Base-by-base conservation (phyloP, 805 yeast genomes). In the Spathaspora girioi region DNA sequence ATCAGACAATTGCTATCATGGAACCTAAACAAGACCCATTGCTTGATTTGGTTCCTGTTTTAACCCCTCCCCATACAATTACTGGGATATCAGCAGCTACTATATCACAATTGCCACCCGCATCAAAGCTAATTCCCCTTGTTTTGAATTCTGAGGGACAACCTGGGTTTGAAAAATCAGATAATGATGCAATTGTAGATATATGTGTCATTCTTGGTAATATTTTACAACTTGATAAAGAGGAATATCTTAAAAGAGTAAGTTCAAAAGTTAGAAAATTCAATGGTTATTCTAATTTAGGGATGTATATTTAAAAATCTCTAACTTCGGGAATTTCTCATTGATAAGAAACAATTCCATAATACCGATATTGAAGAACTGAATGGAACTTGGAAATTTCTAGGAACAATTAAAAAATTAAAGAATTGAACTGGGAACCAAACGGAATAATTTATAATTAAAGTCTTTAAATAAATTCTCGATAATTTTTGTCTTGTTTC, bases 301-400 rank as follows among this genome's bases (percentile, higher is more conserved):
- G 68, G n/a, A 65, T 66, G 68, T 63, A 66, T 52, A 59, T 67
- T 52, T 47, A 23, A 6, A 23, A 23, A 50, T 35, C 31, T 48
- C 46, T 50, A 59, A 45, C 56, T 54, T 10, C 49, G 59, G 6
- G 75, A 68, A 54, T 89, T 89, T 60, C 88, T 76, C 79, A 89
- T 82, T 0, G 96, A 90, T 47, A 93, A 71, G 70, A 87, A 92
- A 49, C 97, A 91, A 64, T 94, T 93, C 98, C 99, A 93, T 38
- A 93, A 71, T 17, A 93, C 96, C 27, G 96, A 93, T 5, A 94
- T 75, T 17, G 70, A 88, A 8, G 94, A 86, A 50, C 96, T 85
- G 65, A 94, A 93, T 0, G 97, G 97, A 5, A 93, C 96, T 67
- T 93, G 98, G 58, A 83, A 80, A 53, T 76, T 76, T 53, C 82